Base-by-base conservation (phyloP, 2,329 filamentous ascomycete species). In the Nigrospora osmanthi region DNA sequence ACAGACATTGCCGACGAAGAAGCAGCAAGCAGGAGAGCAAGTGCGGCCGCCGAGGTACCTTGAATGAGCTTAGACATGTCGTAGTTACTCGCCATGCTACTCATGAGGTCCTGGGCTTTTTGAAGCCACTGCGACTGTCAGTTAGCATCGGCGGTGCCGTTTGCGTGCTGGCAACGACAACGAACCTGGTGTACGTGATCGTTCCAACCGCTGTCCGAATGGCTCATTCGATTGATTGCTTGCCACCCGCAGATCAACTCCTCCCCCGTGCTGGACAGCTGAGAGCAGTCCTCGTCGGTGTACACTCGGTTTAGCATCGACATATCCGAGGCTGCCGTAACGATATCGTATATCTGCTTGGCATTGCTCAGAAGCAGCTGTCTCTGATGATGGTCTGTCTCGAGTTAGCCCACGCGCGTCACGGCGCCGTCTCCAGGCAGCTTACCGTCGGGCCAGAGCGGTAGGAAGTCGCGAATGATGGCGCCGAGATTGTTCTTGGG, bases 41-140 rank as follows among this genome's bases (percentile, higher is more conserved):
- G 43, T 3, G 59, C 49, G 10, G 69, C 65, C 7, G 67, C 48
- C 3, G 49, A 60, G 38, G 70, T 65, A 1, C 77, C 77, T 3
- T 72, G 53, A 2, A 64, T 54, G 40, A 94, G 73, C 42, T 75
- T 80, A 1, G 72, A 58, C 50, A 94, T 72, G 58, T 95, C 77
- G 61, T 98, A 98, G 60, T 95, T 94, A 62, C 89, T 96, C 5
- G 93, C 90, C 60, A 93, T 89, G 56, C 81, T 84, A 55, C 88
- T 94, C 76, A 98, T 87, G 14, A 89, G 67, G 17, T 78, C 73
- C 61, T 97, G 93, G 1, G 89, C 85, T 45, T 73, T 69, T 42
- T 72, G 76, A 42, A 89, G 76, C 73, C 93, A 94, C 62, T 72
- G 47, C 11, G 60, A 35, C 40, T n/a, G n/a, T n/a, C n/a, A 42